Evolutionary conservation across 2,329 filamentous ascomycete species (phyloP), one percentile per base, ranked within the genome.

Genomic region (Neofusicoccum ribis): DNA sequence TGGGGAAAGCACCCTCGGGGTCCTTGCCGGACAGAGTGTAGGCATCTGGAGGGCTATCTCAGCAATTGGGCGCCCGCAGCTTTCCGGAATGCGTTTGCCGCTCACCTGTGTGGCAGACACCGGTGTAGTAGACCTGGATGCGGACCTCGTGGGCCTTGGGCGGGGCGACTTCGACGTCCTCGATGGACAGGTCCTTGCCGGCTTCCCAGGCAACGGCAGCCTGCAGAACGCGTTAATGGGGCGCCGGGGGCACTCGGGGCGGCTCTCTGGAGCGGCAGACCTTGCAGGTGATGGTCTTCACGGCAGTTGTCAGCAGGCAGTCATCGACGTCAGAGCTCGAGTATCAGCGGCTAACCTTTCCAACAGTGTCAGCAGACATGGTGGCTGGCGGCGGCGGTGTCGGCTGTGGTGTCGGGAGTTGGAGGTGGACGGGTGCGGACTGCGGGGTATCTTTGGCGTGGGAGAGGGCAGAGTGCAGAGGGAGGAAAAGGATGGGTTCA

Each of bases 181-280:
- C 95, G 71, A 98, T 86, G 73, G 85, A 88, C 70, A 99, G 87
- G 71, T 92, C 89, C 83, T 97, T 91, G 77, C 91, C 93, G 54
- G 95, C 93, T 81, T 93, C 94, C 95, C 95, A 99, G 78, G 95
- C 95, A 69, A 99, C 91, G 74, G 95, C 95, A 71, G 95, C 95
- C 90, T 89, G 71, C 69, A 60, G 43, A 63, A 20, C 5, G 54
- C 37, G 63, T 67, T 52, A 67, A 67, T 41, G 27, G 59, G 20
- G 87, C n/a, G 34, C 14, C 17, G 9, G 27, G 27, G 31, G 31
- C 27, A 37, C n/a, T 34, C 27, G 39, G 9, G 11, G 7, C 36
- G 71, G 96, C 87, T 70, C 96, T 88, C 72, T 92, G 92, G 84
- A 96, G 96, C 68, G 90, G 92, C 64, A 92, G 96, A 86, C 85